These are phyloP conservation scores for Termitomyces sp. DNA, from an alignment of 768 basidiomycete genomes.

Conservation along the genomic window DNA sequence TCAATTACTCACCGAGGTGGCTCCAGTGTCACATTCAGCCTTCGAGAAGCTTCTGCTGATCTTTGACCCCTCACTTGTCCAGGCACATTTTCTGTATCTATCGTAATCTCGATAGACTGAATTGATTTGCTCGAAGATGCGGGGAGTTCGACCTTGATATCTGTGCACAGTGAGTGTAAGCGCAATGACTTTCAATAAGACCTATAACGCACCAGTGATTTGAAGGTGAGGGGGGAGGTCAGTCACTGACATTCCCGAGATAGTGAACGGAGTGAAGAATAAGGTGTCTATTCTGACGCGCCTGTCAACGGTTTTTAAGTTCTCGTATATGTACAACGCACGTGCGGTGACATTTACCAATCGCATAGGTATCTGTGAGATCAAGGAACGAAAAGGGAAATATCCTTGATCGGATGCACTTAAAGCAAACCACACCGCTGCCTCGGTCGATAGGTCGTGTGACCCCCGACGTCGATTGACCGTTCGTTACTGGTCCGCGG, in stretches of 20 bases:
- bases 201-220: neutral
- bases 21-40: neutral
- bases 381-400: neutral
- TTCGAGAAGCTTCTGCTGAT: neutral
- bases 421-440: too few relatives aligned
- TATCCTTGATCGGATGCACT: neutral
- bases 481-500: neutral
- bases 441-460: neutral
- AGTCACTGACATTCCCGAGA: neutral
- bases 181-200: neutral
- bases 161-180: neutral
- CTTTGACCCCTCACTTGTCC: slow-evolving; percentile 1
- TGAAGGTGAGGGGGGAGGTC: neutral
- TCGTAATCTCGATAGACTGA: slow-evolving; percentile 7
- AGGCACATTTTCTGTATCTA: slow-evolving; percentile 3
- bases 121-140: slow-evolving; percentile 7
- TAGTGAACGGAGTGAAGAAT: neutral
- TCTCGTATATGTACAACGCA: neutral
- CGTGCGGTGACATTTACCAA: neutral
- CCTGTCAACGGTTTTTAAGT: neutral
- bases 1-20: slow-evolving; percentile 4
- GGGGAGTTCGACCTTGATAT: slow-evolving; percentile 5
- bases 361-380: neutral
- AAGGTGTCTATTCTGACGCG: neutral
- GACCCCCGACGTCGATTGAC: neutral